These are phyloP conservation scores for Candida insectorum DNA, from an alignment of 805 yeast species.

Conservation along the genomic window DNA sequence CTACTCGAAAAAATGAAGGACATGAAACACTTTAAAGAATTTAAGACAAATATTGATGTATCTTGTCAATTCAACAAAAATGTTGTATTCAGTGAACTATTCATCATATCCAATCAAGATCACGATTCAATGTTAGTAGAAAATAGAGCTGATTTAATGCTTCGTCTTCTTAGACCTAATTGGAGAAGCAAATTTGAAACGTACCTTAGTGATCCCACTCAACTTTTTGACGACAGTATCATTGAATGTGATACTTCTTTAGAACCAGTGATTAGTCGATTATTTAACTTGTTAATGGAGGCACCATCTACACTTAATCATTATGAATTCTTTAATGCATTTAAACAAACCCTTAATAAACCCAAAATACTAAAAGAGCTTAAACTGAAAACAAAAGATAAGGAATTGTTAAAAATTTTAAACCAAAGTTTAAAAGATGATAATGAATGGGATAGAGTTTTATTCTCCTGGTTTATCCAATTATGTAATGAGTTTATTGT, in stretches of 20 bases:
- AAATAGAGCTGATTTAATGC: conserved; percentile 36
- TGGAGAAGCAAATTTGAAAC: conserved; percentile 27
- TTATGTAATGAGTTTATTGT: conserved; percentile 66
- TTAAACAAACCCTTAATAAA: conserved; percentile 45
- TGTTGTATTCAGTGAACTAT: conserved; percentile 4
- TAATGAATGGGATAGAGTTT: conserved; percentile 57
- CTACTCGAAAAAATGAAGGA: too few relatives aligned
- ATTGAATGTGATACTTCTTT: conserved; percentile 1
- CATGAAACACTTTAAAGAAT: too few relatives aligned
- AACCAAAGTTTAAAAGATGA: conserved; percentile 22
- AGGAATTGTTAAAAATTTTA: conserved; percentile 14
- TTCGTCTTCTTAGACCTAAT: conserved; percentile 34
- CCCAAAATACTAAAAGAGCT: conserved; percentile 19
- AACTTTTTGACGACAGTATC: conserved; percentile 6
- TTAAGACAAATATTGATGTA: too few relatives aligned
- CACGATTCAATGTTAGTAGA: conserved; percentile 36
- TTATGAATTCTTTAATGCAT: conserved; percentile 63
- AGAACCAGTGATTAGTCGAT: conserved; percentile 49
- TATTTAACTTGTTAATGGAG: conserved; percentile 73
- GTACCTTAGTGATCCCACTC: conserved; percentile 19
- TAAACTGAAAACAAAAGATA: conserved; percentile 3
- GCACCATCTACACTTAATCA: conserved; percentile 68
- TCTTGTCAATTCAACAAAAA: neutral
- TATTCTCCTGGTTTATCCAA: conserved; percentile 72
- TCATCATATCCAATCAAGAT: conserved; percentile 2